phyloP scores from a whole-genome alignment of 768 basidiomycete genomes.

The Lactarius tabidus region DNA sequence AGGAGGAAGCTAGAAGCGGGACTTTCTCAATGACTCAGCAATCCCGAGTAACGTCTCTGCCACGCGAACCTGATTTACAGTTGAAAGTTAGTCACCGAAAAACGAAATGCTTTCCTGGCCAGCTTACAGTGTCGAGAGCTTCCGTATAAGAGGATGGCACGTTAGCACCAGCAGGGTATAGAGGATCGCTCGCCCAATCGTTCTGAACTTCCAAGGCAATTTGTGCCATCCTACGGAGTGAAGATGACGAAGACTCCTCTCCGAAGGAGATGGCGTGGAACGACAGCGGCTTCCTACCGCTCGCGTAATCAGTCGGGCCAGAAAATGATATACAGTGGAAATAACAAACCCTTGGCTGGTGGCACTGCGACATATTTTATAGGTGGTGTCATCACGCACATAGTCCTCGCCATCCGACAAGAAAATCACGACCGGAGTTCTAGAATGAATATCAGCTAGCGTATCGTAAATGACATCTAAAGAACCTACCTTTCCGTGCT shows the following conservation, averaged over 20 bases:
- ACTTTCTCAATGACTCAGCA: constrained; percentile 54
- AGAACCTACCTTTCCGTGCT: constrained; percentile 43
- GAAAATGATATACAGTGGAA: neutral
- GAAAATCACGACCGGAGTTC: constrained; percentile 52
- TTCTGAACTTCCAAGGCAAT: too few species aligned
- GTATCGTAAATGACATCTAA: neutral
- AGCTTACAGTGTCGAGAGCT: constrained; percentile 32
- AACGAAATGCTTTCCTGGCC: neutral
- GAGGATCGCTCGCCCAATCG: constrained; percentile 40
- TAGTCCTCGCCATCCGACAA: constrained; percentile 53
- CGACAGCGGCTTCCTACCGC: too few species aligned
- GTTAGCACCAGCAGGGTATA: constrained; percentile 7
- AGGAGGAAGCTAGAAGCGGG: constrained; percentile 37
- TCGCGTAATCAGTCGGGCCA: too few species aligned
- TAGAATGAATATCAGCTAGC: constrained; percentile 15
- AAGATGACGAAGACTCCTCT: too few species aligned
- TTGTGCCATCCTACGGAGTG: too few species aligned
- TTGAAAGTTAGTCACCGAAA: neutral
- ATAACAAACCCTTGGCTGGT: constrained; percentile 42
- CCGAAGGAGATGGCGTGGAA: too few species aligned
- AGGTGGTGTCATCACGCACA: constrained; percentile 37
- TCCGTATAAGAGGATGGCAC: constrained; percentile 38
- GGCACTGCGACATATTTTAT: constrained; percentile 42
- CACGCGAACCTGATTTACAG: constrained; percentile 45
- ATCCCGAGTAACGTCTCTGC: constrained; percentile 57